Evolutionary conservation across 2,329 filamentous ascomycete genomes (phyloP), one percentile per base, ranked within the genome.

Genomic region (Diaporthe capsici): DNA sequence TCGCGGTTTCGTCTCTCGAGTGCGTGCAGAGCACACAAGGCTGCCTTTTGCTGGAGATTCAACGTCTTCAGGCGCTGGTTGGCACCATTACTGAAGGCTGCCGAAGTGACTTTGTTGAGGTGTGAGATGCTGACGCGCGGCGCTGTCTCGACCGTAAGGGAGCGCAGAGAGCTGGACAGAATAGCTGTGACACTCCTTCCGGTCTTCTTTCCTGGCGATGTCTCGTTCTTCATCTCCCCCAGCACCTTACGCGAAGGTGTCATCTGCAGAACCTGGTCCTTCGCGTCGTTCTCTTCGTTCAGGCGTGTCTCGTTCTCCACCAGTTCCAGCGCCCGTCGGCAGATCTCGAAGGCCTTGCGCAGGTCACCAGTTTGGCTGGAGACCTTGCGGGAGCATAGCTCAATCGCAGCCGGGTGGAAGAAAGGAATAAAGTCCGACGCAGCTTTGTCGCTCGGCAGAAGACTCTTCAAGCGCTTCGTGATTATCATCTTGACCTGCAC

Each of bases 41-140:
- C 95, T 5, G 96, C 97, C 84, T 98, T 98, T 84, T 99, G 97
- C 82, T 99, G 97, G 3, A 99, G 89, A 82, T 98, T 99, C 74
- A 99, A 90, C 6, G 93, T 92, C 83, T 94, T 93, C 20, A 99
- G 91, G 75, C 97, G 92, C 80, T 98, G 95, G 17, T 89, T 91
- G 1, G 95, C 94, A 49, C 96, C 96, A 80, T 98, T 96, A 82
- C 94, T 95, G 84, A 99, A 98, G 1, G 95, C 94, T 5, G 95
- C 92, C 0, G 96, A 92, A 0, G 97, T 98, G 76, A 98, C 93
- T 80, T 95, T 95, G 82, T 97, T 98, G 80, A 99, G 91, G 82
- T 99, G 97, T 0, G 92, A 92, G 79, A 99, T 97, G 39, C 92
- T 95, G 44, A 95, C 97, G 76, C 96, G 93, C 4, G 97, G 97